A percentile compares a stretch with the other conserved stretches of the same genome.
Conservation (phyloP, 352 stramenopile genomes). For the Pythium inflatum region DNA sequence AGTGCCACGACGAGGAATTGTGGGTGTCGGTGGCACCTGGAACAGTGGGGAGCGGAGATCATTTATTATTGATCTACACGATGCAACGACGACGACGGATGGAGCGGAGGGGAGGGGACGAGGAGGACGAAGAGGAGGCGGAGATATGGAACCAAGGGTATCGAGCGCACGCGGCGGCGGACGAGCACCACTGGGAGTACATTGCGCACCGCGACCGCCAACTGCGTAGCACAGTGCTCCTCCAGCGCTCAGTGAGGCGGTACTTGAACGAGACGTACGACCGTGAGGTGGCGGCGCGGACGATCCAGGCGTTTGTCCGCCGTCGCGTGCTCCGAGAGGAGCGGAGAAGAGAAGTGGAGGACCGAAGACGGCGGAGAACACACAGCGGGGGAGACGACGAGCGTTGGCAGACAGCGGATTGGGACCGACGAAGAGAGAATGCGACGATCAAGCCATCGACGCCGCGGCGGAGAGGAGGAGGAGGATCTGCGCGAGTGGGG, state of each 20-base stretch:
- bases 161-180: background rate
- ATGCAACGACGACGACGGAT: background rate
- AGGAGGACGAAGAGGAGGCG: too few species aligned
- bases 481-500: background rate
- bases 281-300: conserved; percentile 31
- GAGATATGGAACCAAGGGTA: background rate
- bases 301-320: conserved; percentile 37
- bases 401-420: background rate
- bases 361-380: background rate
- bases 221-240: conserved; percentile 11
- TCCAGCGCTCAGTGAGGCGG: conserved; percentile 32
- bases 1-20: too few species aligned
- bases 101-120: background rate
- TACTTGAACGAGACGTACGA: conserved; percentile 36
- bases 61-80: background rate
- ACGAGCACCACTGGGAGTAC: conserved; percentile 8
- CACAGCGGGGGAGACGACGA: background rate
- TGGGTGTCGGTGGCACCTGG: too few species aligned
- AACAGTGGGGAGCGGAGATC: background rate
- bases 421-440: conserved; percentile 6
- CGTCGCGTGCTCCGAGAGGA: background rate
- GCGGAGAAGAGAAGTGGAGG: background rate
- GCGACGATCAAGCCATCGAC: conserved; percentile 9
- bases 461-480: background rate
- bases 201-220: conserved; percentile 19